phyloP scores from a whole-genome alignment of 495 filamentous ascomycete species.

The Astrothelium subdiscretum region DNA sequence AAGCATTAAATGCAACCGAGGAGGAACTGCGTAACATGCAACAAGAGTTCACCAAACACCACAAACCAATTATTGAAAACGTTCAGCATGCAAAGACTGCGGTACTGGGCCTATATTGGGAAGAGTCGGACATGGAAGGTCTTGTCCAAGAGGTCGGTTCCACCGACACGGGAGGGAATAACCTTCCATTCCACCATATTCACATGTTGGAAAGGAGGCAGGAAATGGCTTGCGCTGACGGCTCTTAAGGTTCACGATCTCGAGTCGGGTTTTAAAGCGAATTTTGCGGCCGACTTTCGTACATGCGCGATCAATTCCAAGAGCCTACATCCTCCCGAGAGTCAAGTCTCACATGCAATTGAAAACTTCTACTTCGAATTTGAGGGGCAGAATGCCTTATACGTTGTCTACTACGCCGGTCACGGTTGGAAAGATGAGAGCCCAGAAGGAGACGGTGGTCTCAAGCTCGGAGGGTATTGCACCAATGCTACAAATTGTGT shows the following conservation, averaged over 20 bases:
- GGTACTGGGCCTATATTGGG: not conserved
- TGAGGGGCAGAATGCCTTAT: not conserved
- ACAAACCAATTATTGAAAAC: not conserved
- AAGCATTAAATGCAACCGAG: slow-evolving; percentile 2
- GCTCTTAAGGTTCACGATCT: not conserved
- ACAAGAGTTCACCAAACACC: slow-evolving; percentile 1
- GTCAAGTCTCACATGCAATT: not conserved
- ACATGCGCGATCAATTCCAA: not conserved
- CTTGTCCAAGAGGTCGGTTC: slow-evolving; percentile 3
- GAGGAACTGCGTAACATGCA: slow-evolving; percentile 1
- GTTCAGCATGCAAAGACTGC: not conserved
- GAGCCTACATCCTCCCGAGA: not conserved
- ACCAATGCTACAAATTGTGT: not conserved
- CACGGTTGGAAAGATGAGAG: slow-evolving; percentile 1
- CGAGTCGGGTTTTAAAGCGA: not conserved
- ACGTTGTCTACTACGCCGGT: not conserved
- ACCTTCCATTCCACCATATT: not conserved
- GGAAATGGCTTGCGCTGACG: not conserved
- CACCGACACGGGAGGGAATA: not conserved
- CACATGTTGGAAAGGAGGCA: not conserved
- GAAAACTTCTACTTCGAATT: not conserved
- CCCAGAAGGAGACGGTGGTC: not conserved
- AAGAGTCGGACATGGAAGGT: not conserved
- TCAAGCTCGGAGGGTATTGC: slow-evolving; percentile 1
- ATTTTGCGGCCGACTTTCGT: not conserved